phyloP scores from a whole-genome alignment of 2,329 filamentous ascomycete species.

The Sclerotinia glacialis region DNA sequence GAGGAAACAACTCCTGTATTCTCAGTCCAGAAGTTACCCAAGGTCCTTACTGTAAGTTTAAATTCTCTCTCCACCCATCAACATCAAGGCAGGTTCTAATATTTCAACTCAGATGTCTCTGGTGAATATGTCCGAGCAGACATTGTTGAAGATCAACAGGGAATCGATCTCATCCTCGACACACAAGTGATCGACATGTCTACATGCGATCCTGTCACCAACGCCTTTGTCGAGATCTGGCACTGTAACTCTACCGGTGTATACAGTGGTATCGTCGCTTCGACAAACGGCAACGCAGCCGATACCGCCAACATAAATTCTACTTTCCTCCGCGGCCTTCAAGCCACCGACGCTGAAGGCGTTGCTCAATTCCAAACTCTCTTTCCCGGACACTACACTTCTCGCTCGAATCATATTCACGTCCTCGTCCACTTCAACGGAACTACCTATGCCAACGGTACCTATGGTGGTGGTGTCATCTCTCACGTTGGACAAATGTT shows the following conservation, averaged over 20 bases:
- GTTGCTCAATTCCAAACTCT: constrained; percentile 41
- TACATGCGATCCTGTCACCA: constrained; percentile 43
- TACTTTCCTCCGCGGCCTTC: constrained; percentile 45
- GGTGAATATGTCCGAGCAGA: constrained; percentile 41
- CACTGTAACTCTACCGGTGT: constrained; percentile 44
- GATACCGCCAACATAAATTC: constrained; percentile 42
- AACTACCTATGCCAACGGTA: constrained; percentile 37
- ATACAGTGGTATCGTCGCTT: constrained; percentile 42
- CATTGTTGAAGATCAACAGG: constrained; percentile 38
- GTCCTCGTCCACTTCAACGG: constrained; percentile 43
- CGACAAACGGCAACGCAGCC: constrained; percentile 44
- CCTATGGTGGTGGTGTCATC: constrained; percentile 43
- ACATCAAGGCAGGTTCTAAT: neutral
- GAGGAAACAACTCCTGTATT: constrained; percentile 47
- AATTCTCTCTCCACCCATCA: rapidly evolving
- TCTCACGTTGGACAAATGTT: constrained; percentile 63
- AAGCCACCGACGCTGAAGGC: constrained; percentile 44
- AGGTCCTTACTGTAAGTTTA: constrained; percentile 49
- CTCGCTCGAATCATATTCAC: constrained; percentile 2
- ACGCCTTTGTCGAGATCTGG: constrained; percentile 43
- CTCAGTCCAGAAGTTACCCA: constrained; percentile 53
- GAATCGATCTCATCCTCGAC: constrained; percentile 44
- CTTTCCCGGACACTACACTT: neutral
- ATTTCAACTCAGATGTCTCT: constrained; percentile 37
- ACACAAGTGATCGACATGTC: constrained; percentile 44